Evolutionary conservation across 495 filamentous ascomycete species (phyloP).

Genomic region (Extremus antarcticus): DNA sequence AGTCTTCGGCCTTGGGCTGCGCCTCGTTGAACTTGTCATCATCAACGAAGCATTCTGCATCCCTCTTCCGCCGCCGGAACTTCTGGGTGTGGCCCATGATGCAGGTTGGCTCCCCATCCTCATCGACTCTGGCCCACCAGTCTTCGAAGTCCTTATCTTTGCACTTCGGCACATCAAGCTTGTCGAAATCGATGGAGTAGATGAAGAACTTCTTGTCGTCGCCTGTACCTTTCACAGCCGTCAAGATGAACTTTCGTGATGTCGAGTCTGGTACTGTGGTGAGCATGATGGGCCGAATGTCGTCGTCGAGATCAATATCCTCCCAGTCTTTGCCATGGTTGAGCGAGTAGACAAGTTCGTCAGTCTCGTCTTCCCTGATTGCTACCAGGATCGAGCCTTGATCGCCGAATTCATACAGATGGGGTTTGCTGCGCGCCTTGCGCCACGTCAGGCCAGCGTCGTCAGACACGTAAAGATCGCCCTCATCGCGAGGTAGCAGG

Average conservation of each 20-base stretch:
- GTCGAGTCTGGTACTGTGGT: constrained; percentile 86
- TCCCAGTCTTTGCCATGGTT: constrained; percentile 81
- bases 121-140: constrained; percentile 74
- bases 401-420: constrained; percentile 92
- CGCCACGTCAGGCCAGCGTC: constrained; percentile 82
- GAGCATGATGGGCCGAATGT: constrained; percentile 53
- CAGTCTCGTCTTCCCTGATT: constrained; percentile 53
- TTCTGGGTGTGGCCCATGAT: constrained; percentile 91
- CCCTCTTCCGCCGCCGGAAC: constrained; percentile 68
- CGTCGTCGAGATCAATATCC: constrained; percentile 38
- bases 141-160: constrained; percentile 69
- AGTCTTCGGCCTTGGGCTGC: constrained; percentile 49
- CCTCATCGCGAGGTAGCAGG: constrained; percentile 53
- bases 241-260: constrained; percentile 75
- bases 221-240: constrained; percentile 39
- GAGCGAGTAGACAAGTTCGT: constrained; percentile 68
- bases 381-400: constrained; percentile 81
- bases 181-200: constrained; percentile 70
- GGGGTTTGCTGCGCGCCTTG: constrained; percentile 60
- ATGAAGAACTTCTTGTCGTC: constrained; percentile 42
- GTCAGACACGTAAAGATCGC: constrained; percentile 77
- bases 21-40: constrained; percentile 66
- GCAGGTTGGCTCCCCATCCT: constrained; percentile 70
- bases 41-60: constrained; percentile 79
- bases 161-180: constrained; percentile 71